Percentiles rank a stretch among this genome's conserved stretches.
Conservation (phyloP, 192 early-diverging fungal species). For the Lunasporangiospora selenospora region DNA sequence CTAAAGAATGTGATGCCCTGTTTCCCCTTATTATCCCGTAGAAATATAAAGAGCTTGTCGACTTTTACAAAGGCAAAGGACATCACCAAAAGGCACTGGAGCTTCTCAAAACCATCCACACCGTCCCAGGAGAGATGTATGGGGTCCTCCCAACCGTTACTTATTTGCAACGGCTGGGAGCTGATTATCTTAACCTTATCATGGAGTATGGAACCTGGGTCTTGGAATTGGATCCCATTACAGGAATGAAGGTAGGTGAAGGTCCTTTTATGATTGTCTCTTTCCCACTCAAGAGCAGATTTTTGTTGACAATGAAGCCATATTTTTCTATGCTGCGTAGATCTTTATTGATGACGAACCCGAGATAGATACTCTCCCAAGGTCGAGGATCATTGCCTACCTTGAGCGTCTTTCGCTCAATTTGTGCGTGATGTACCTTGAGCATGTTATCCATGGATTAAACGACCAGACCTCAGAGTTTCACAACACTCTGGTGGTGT, state of each 20-base stretch:
- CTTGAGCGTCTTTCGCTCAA: slow-evolving; percentile 70
- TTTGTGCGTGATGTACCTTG: slow-evolving; percentile 78
- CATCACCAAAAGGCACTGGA: slow-evolving; percentile 91
- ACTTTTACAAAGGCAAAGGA: slow-evolving; percentile 91
- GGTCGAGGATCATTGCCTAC: slow-evolving; percentile 66
- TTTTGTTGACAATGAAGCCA: background rate
- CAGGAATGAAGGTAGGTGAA: slow-evolving; percentile 71
- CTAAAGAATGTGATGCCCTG: too few species aligned
- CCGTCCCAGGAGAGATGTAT: slow-evolving; percentile 57
- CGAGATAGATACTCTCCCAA: slow-evolving; percentile 67
- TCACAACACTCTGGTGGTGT: slow-evolving; percentile 82
- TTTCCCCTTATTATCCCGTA: too few species aligned
- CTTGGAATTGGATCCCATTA: slow-evolving; percentile 65
- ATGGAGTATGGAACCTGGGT: slow-evolving; percentile 86
- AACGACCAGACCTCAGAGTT: slow-evolving; percentile 70
- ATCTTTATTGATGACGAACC: slow-evolving; percentile 64
- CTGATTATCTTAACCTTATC: slow-evolving; percentile 81
- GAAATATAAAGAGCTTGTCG: slow-evolving; percentile 90
- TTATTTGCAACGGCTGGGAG: slow-evolving; percentile 83
- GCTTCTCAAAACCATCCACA: slow-evolving; percentile 67
- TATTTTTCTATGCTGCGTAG: slow-evolving; percentile 29
- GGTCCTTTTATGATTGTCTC: too few species aligned
- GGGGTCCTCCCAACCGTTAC: slow-evolving; percentile 70
- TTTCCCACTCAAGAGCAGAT: background rate
- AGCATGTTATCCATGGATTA: slow-evolving; percentile 79